Conservation (phyloP, 495 filamentous ascomycete genomes). For the Halenospora varia region DNA sequence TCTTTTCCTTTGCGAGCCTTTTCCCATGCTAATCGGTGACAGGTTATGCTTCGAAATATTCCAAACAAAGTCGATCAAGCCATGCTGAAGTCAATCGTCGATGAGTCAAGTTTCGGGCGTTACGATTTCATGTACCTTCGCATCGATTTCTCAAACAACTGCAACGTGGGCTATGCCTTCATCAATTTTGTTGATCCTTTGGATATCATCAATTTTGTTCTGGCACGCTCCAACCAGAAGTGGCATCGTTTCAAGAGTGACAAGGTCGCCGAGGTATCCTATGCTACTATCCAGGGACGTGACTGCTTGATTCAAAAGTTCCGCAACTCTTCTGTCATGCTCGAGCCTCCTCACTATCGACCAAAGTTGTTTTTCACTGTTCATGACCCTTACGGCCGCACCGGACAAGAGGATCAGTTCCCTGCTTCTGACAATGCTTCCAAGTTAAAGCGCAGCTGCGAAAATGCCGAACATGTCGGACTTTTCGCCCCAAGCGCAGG, state of each 20-base stretch:
- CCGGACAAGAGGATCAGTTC: constrained; percentile 63
- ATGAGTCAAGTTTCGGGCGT: constrained; percentile 70
- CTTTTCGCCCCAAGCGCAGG: constrained; percentile 69
- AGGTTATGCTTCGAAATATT: constrained; percentile 97
- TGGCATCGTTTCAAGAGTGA: constrained; percentile 84
- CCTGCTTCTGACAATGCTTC: constrained; percentile 76
- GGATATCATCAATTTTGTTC: constrained; percentile 74
- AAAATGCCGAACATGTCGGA: constrained; percentile 81
- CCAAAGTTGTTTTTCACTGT: constrained; percentile 47
- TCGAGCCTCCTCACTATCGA: constrained; percentile 73
- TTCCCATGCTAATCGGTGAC: constrained; percentile 16
- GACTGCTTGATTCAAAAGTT: constrained; percentile 92
- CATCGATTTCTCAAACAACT: constrained; percentile 86
- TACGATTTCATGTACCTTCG: constrained; percentile 96
- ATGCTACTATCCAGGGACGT: constrained; percentile 90
- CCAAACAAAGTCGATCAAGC: constrained; percentile 85
- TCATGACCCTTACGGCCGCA: constrained; percentile 11
- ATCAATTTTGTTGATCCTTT: constrained; percentile 84
- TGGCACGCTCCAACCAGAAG: constrained; percentile 60
- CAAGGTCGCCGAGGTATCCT: constrained; percentile 87
- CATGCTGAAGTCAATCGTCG: constrained; percentile 73
- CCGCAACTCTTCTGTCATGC: constrained; percentile 92
- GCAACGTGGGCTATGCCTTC: constrained; percentile 97
- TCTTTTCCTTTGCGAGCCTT: constrained; percentile 13
- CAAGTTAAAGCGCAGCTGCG: constrained; percentile 78